phyloP scores from a whole-genome alignment of 495 filamentous ascomycete species.

The Pyronema domesticum region DNA sequence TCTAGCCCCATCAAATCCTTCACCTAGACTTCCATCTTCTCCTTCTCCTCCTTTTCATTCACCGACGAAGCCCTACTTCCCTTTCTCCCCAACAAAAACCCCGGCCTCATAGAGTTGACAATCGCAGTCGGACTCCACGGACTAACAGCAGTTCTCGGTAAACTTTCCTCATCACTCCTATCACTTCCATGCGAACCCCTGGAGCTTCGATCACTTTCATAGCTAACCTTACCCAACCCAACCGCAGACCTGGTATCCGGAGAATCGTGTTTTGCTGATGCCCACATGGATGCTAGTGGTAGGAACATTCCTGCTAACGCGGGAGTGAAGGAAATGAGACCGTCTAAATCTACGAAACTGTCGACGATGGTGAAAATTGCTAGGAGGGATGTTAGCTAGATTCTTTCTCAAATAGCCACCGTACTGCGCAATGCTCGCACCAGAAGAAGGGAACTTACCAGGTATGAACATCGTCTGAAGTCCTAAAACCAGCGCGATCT shows the following conservation, averaged over 20 bases:
- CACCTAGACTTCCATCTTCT: background rate
- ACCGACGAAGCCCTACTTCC: background rate
- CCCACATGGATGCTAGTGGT: constrained; percentile 70
- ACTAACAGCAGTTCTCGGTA: background rate
- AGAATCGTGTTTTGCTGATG: constrained; percentile 10
- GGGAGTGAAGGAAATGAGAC: constrained; percentile 41
- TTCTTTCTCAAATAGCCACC: constrained; percentile 9
- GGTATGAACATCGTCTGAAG: constrained; percentile 65
- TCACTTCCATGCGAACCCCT: background rate
- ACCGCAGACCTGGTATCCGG: background rate
- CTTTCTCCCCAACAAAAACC: background rate
- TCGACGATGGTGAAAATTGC: constrained; percentile 55
- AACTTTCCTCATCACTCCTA: background rate
- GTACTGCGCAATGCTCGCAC: too few species aligned
- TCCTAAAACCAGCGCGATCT: constrained; percentile 56
- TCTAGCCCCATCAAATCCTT: background rate
- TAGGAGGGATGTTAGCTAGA: constrained; percentile 16
- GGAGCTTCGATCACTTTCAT: background rate
- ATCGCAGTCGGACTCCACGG: background rate
- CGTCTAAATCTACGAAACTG: constrained; percentile 36
- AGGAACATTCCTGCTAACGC: constrained; percentile 57
- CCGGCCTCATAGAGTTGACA: background rate
- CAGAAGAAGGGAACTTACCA: constrained; percentile 35
- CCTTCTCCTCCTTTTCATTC: background rate
- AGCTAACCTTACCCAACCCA: background rate